These are phyloP conservation scores for Pestalotiopsis fici DNA, from an alignment of 2,329 filamentous ascomycete genomes.

Conservation along the genomic window DNA sequence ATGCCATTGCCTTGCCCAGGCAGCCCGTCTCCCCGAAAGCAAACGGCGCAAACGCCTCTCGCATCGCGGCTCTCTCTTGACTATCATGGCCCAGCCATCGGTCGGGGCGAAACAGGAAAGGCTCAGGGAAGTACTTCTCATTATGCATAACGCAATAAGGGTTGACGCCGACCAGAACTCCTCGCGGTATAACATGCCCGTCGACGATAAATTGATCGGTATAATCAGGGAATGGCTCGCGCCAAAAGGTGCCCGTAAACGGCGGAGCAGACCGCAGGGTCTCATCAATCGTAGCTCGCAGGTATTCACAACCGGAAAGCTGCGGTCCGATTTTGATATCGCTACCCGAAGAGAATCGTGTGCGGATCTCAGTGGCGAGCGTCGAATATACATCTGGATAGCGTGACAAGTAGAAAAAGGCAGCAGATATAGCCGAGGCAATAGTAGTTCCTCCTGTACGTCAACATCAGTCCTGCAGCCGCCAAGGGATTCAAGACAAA, in stretches of 20 bases:
- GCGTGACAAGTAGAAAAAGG: constrained; percentile 35
- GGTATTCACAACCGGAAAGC: constrained; percentile 37
- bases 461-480: background rate
- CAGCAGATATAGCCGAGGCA: constrained; percentile 28
- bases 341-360: constrained; percentile 29
- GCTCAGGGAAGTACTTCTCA: constrained; percentile 24
- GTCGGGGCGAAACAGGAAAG: constrained; percentile 29
- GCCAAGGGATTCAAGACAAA: too few species aligned
- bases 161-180: constrained; percentile 31
- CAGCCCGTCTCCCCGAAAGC: constrained; percentile 34
- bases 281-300: constrained; percentile 48
- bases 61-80: constrained; percentile 18
- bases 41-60: constrained; percentile 28
- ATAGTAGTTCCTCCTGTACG: constrained; percentile 25
- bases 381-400: constrained; percentile 27
- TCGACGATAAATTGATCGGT: constrained; percentile 17
- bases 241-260: constrained; percentile 31
- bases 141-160: constrained; percentile 36
- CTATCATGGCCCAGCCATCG: constrained; percentile 28
- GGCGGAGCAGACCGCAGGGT: constrained; percentile 45
- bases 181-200: constrained; percentile 28
- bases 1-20: constrained; percentile 29
- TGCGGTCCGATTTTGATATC: constrained; percentile 28
- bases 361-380: constrained; percentile 30
- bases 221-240: constrained; percentile 23